A percentile compares a stretch with the other conserved stretches of the same genome.
phyloP scores from a whole-genome alignment of 768 basidiomycete species.

The Naganishia onofrii region DNA sequence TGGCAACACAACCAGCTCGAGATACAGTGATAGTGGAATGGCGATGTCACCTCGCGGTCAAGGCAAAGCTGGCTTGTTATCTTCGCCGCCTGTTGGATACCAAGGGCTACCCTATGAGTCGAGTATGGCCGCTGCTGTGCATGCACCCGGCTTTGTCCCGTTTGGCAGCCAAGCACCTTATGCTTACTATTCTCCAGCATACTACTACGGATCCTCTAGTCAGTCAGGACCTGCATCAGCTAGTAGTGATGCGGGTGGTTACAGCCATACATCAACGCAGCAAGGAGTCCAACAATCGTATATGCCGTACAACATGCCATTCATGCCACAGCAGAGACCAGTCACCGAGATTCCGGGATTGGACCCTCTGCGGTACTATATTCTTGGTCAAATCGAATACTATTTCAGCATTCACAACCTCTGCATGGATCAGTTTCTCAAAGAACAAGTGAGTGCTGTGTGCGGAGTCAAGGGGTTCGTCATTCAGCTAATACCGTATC shows the following conservation, averaged over 20 bases:
- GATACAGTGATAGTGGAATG: conserved; percentile 14
- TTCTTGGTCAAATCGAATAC: conserved; percentile 81
- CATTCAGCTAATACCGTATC: neutral
- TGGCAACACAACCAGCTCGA: neutral
- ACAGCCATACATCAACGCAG: conserved; percentile 32
- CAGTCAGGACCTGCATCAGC: conserved; percentile 7
- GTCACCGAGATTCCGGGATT: conserved; percentile 52
- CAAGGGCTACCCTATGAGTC: conserved; percentile 18
- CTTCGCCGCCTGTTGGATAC: neutral
- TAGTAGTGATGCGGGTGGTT: conserved; percentile 19
- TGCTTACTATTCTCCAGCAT: conserved; percentile 15
- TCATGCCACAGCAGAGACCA: conserved; percentile 48
- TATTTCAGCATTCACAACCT: conserved; percentile 88
- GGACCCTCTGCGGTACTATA: conserved; percentile 65
- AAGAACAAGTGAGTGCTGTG: conserved; percentile 63
- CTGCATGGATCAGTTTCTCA: conserved; percentile 78
- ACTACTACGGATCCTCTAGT: conserved; percentile 19
- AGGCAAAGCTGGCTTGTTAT: neutral
- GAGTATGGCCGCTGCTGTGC: conserved; percentile 12
- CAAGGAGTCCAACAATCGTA: conserved; percentile 31
- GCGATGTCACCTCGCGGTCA: conserved; percentile 3
- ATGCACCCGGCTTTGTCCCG: conserved; percentile 17
- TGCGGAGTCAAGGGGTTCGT: neutral
- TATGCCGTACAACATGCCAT: conserved; percentile 21
- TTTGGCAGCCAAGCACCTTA: neutral